These are phyloP conservation scores for Komagataella phaffii DNA, from an alignment of 805 yeast species.

Conservation along the genomic window DNA sequence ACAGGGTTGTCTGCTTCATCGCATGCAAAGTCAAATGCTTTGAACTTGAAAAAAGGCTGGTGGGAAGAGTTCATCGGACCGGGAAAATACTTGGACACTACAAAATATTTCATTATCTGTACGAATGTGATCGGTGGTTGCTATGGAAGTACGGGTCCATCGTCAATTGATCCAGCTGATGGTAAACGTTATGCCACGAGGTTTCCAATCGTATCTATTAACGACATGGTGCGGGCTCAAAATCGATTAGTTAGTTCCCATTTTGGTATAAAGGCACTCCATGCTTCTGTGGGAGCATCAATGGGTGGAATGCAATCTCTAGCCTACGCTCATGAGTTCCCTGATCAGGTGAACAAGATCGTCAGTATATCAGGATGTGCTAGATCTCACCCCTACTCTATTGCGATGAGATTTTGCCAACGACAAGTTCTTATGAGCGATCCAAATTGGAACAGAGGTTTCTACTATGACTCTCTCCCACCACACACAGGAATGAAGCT, in stretches of 20 bases:
- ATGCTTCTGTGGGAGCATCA: conserved; percentile 80
- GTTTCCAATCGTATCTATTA: conserved; percentile 75
- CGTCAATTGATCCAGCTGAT: conserved; percentile 62
- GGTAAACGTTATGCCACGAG: conserved; percentile 64
- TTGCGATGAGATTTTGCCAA: conserved; percentile 88
- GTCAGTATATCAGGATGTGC: conserved; percentile 88
- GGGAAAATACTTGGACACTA: conserved; percentile 64
- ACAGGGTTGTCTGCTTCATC: conserved; percentile 92
- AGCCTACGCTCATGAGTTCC: conserved; percentile 77
- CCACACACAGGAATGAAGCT: conserved; percentile 94
- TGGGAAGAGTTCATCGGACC: conserved; percentile 94
- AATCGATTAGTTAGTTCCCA: conserved; percentile 48
- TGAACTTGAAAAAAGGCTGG: conserved; percentile 74
- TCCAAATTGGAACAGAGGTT: conserved; percentile 89
- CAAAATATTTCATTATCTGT: conserved; percentile 72
- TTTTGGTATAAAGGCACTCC: conserved; percentile 49
- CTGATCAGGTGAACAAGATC: conserved; percentile 59
- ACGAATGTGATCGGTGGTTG: conserved; percentile 92
- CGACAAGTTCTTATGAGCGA: conserved; percentile 90
- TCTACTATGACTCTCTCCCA: conserved; percentile 58
- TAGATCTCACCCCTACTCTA: conserved; percentile 85
- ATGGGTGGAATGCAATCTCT: conserved; percentile 99
- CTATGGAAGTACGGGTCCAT: conserved; percentile 91
- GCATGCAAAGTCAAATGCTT: conserved; percentile 73
- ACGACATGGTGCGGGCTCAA: conserved; percentile 89